phyloP scores from a whole-genome alignment of 768 basidiomycete species.

The Russula olivacea region DNA sequence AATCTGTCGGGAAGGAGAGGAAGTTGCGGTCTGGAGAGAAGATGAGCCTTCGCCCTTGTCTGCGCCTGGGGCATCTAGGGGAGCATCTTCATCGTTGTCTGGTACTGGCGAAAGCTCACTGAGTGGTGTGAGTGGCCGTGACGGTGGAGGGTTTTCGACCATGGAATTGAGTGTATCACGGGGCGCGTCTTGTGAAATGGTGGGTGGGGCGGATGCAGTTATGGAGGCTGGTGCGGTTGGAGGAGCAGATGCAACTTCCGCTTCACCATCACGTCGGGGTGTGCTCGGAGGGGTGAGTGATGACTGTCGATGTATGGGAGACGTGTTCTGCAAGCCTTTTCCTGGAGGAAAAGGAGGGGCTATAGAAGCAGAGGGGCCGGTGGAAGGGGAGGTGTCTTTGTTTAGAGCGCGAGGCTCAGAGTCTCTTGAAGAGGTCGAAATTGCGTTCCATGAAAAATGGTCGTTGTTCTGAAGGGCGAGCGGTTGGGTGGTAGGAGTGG shows the following conservation, averaged over 20 bases:
- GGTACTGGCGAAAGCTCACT: conserved; percentile 70
- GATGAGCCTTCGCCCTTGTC: conserved; percentile 24
- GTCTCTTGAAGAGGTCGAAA: conserved; percentile 12
- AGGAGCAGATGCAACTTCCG: conserved; percentile 3
- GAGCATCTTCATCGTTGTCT: conserved; percentile 46
- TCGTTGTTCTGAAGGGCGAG: conserved; percentile 19
- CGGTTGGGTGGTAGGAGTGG: conserved; percentile 26
- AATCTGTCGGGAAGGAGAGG: conserved; percentile 15
- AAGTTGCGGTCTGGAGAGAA: conserved; percentile 6
- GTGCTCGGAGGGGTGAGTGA: conserved; percentile 22
- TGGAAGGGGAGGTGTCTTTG: conserved; percentile 13
- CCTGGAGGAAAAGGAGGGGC: conserved; percentile 11
- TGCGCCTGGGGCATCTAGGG: conserved; percentile 34
- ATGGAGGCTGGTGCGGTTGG: not conserved
- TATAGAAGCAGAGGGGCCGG: conserved; percentile 8
- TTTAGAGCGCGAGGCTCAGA: conserved; percentile 20
- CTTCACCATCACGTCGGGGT: conserved; percentile 17
- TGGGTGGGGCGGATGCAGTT: conserved; percentile 13
- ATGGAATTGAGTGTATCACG: no score
- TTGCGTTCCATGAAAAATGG: conserved; percentile 22
- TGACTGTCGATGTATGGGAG: conserved; percentile 15
- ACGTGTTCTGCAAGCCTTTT: conserved; percentile 11
- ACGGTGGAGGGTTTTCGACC: conserved; percentile 29
- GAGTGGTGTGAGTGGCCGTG: conserved; percentile 64
- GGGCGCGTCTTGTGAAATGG: conserved; percentile 23